These are phyloP conservation scores for Xylaria telfairii DNA, from an alignment of 495 filamentous ascomycete species.

Conservation along the genomic window DNA sequence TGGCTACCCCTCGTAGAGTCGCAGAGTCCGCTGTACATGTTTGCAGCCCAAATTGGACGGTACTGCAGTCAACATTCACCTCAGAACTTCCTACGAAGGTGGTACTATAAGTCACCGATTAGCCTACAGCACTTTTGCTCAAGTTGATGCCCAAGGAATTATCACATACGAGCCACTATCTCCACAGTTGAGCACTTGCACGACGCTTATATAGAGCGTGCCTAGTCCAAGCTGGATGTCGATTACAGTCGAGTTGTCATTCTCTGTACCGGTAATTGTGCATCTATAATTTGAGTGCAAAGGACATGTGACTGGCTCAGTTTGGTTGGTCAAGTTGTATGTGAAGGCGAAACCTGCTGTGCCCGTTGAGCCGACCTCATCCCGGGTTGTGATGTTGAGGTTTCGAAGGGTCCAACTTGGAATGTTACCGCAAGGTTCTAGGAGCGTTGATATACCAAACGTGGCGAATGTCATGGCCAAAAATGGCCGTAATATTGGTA, in stretches of 20 bases:
- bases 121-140: neutral
- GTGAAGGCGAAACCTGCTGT: conserved; percentile 29
- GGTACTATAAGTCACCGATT: neutral
- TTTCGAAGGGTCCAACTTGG: conserved; percentile 30
- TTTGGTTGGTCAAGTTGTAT: conserved; percentile 29
- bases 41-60: neutral
- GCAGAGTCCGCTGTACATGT: conserved; percentile 5
- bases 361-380: conserved; percentile 28
- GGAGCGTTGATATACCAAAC: neutral
- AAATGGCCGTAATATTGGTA: neutral
- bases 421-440: conserved; percentile 4
- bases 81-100: conserved; percentile 19
- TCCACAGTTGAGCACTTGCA: conserved; percentile 16
- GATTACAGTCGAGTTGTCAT: conserved; percentile 25
- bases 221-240: conserved; percentile 18
- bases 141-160: neutral
- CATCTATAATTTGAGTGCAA: conserved; percentile 37
- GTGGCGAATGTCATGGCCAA: neutral
- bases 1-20: neutral
- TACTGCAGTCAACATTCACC: neutral
- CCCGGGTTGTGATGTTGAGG: conserved; percentile 28
- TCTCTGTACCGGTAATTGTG: conserved; percentile 29
- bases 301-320: conserved; percentile 27
- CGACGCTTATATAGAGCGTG: conserved; percentile 2
- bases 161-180: conserved; percentile 9